Percentiles rank a stretch among this genome's conserved stretches.
Conservation (phyloP, 805 yeast species). For the Candida schatavii region DNA sequence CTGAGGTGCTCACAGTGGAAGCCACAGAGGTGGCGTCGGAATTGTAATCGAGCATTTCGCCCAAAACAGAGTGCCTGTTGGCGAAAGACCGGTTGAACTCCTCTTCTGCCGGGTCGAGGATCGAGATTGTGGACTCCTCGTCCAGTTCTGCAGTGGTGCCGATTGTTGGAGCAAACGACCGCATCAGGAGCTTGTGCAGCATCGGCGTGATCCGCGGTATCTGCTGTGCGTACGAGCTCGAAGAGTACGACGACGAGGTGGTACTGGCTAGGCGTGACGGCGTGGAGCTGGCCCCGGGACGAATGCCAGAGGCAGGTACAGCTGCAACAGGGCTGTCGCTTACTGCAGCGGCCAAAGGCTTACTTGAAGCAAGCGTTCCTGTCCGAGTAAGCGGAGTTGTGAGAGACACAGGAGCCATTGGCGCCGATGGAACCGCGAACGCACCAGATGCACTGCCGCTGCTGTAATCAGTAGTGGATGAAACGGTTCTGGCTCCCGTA, state of each 20-base stretch:
- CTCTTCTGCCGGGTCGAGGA: constrained; percentile 16
- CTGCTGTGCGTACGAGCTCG: not conserved
- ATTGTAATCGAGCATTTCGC: constrained; percentile 45
- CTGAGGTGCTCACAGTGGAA: constrained; percentile 5
- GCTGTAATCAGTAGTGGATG: not conserved
- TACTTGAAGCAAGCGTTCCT: not conserved
- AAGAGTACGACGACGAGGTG: not conserved
- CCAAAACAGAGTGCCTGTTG: constrained; percentile 40
- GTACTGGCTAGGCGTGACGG: not conserved
- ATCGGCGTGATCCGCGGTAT: not conserved
- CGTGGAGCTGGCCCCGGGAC: too few species aligned
- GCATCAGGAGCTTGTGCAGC: not conserved
- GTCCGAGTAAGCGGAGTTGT: too few species aligned
- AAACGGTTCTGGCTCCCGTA: not conserved
- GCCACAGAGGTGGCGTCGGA: constrained; percentile 22
- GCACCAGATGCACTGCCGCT: not conserved
- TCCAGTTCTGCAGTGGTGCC: not conserved
- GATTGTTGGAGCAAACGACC: not conserved
- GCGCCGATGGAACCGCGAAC: not conserved
- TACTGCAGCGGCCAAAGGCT: not conserved
- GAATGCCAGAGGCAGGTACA: not conserved
- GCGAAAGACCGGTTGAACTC: constrained; percentile 23
- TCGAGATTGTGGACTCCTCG: constrained; percentile 2
- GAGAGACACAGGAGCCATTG: not conserved
- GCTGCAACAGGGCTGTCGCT: too few species aligned